These are phyloP conservation scores for Postia placenta DNA, from an alignment of 768 basidiomycete genomes.

Conservation along the genomic window DNA sequence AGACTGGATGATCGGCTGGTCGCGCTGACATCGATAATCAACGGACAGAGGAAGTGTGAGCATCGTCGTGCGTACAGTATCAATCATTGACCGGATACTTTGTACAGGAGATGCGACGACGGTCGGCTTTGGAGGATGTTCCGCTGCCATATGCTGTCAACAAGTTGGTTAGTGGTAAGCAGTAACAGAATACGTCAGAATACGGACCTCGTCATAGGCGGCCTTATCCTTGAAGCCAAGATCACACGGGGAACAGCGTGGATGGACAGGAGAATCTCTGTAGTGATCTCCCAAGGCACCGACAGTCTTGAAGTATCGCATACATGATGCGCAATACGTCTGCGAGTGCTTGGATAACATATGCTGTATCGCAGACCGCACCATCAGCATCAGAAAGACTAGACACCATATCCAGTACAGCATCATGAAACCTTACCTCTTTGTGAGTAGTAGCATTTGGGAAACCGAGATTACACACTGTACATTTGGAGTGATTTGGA, in stretches of 20 bases:
- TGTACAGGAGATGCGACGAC: neutral
- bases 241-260: slow-evolving; percentile 15
- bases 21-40: neutral
- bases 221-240: slow-evolving; percentile 15
- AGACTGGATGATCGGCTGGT: neutral
- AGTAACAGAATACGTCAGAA: neutral
- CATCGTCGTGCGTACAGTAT: neutral
- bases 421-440: neutral
- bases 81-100: neutral
- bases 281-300: slow-evolving; percentile 11
- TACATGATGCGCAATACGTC: slow-evolving; percentile 8
- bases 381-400: neutral
- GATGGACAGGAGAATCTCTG: slow-evolving; percentile 13
- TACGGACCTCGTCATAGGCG: slow-evolving; percentile 11
- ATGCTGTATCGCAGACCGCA: slow-evolving; percentile 2
- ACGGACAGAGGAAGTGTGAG: neutral
- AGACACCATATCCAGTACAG: neutral
- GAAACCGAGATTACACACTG: slow-evolving; percentile 12
- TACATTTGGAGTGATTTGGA: slow-evolving; percentile 9
- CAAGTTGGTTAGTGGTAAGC: neutral
- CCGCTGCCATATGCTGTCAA: neutral
- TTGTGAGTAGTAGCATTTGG: slow-evolving; percentile 1
- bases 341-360: slow-evolving; percentile 4
- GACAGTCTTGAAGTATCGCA: slow-evolving; percentile 2
- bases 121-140: neutral